phyloP scores from a whole-genome alignment of 495 filamentous ascomycete species.

The Penicillium taxi region DNA sequence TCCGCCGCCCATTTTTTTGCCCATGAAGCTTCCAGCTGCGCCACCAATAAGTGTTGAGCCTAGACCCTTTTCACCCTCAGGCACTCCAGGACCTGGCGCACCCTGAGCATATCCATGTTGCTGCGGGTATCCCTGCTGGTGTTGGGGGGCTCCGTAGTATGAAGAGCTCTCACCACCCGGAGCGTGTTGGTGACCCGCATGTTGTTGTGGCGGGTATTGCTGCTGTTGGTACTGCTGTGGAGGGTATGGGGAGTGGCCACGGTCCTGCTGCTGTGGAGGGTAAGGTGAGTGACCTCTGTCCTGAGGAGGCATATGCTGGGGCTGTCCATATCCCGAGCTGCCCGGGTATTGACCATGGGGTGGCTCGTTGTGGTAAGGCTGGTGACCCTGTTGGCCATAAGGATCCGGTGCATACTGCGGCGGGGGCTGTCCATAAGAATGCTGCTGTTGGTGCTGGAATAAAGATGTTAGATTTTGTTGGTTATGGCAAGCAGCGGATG shows the following conservation, averaged over 20 bases:
- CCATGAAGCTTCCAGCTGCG: slow-evolving; percentile 35
- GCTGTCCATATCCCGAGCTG: neutral
- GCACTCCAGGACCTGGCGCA: slow-evolving; percentile 12
- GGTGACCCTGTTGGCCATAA: neutral
- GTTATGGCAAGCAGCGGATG: too few relatives aligned
- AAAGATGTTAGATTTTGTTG: too few relatives aligned
- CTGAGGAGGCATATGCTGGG: neutral
- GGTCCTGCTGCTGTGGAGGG: neutral
- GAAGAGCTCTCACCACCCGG: neutral
- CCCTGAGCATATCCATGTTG: slow-evolving; percentile 1
- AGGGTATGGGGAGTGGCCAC: neutral
- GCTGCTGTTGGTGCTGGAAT: neutral
- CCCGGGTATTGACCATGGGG: neutral
- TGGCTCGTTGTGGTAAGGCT: neutral
- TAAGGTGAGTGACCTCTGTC: neutral
- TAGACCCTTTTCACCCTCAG: slow-evolving; percentile 35
- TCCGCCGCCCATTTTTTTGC: slow-evolving; percentile 38
- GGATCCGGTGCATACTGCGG: neutral
- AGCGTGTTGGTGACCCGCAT: too few relatives aligned
- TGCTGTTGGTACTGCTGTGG: too few relatives aligned
- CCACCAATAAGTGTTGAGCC: slow-evolving; percentile 36
- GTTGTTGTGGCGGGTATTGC: too few relatives aligned
- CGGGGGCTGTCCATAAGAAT: neutral
- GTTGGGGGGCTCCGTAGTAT: neutral
- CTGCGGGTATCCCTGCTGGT: neutral